Percentiles rank a stretch among this genome's conserved stretches.
phyloP scores from a whole-genome alignment of 2,329 filamentous ascomycete species.

The Nigrospora oryzae region DNA sequence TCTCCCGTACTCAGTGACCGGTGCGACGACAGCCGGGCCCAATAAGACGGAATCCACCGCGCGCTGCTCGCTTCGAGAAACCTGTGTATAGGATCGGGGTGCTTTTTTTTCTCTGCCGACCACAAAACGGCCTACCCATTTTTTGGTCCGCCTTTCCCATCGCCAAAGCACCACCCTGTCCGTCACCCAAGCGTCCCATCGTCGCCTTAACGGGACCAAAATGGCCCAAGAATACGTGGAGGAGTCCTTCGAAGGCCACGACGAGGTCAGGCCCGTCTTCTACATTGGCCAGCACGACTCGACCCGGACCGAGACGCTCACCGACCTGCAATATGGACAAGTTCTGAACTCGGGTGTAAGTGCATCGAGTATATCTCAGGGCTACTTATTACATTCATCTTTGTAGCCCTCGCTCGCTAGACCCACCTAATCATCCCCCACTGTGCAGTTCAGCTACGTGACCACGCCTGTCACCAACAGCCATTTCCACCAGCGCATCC shows the following conservation, averaged over 20 bases:
- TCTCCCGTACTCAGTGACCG: no score
- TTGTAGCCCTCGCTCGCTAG: neutral
- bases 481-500: constrained; percentile 62
- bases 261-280: constrained; percentile 46
- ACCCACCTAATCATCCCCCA: neutral
- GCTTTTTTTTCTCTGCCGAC: no score
- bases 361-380: constrained; percentile 6
- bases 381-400: neutral
- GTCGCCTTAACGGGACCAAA: no score
- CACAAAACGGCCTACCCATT: no score
- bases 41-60: no score
- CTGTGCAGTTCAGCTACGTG: constrained; percentile 63
- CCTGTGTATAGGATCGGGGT: no score
- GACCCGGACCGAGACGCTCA: constrained; percentile 48
- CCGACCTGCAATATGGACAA: constrained; percentile 55
- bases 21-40: no score
- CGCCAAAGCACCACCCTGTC: no score
- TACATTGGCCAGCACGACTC: constrained; percentile 71
- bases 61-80: no score
- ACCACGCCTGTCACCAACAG: constrained; percentile 71
- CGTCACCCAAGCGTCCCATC: no score
- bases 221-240: neutral
- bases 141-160: no score
- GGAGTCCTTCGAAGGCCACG: constrained; percentile 9
- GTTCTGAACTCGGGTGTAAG: constrained; percentile 63